A percentile compares a stretch with the other conserved stretches of the same genome.
Evolutionary conservation across 139 green algal species (phyloP).

Genomic region (Micractinium sp.): DNA sequence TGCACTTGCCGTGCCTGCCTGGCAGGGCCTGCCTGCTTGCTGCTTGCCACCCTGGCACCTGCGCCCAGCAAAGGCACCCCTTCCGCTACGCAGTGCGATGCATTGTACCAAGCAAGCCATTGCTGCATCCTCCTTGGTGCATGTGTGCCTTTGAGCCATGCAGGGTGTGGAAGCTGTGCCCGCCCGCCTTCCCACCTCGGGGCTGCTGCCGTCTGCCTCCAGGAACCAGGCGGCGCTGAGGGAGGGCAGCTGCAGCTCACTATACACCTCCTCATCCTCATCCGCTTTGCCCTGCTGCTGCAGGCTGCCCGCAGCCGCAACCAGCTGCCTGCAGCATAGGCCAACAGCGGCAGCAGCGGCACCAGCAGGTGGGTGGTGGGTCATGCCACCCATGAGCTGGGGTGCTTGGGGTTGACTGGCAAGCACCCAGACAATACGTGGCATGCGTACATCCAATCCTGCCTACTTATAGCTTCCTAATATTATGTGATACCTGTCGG

Average conservation of each 20-base stretch:
- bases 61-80: too few species aligned
- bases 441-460: too few species aligned
- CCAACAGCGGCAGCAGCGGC: not conserved
- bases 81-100: not conserved
- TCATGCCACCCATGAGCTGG: not conserved
- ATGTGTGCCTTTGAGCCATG: too few species aligned
- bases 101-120: not conserved
- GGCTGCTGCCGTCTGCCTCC: not conserved
- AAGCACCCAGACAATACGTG: too few species aligned
- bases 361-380: not conserved
- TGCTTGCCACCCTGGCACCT: too few species aligned
- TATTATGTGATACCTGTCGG: too few species aligned
- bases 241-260: constrained; percentile 33
- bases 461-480: too few species aligned
- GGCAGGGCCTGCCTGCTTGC: too few species aligned
- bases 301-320: constrained; percentile 15
- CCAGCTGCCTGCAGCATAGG: constrained; percentile 28
- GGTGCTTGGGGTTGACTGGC: too few species aligned
- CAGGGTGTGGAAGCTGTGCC: not conserved
- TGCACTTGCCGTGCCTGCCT: too few species aligned
- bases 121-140: not conserved
- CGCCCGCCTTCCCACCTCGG: not conserved
- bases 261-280: not conserved
- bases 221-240: constrained; percentile 46
- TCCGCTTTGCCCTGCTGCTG: not conserved